Conservation (phyloP, 768 basidiomycete genomes). For the Lactarius hatsudake region DNA sequence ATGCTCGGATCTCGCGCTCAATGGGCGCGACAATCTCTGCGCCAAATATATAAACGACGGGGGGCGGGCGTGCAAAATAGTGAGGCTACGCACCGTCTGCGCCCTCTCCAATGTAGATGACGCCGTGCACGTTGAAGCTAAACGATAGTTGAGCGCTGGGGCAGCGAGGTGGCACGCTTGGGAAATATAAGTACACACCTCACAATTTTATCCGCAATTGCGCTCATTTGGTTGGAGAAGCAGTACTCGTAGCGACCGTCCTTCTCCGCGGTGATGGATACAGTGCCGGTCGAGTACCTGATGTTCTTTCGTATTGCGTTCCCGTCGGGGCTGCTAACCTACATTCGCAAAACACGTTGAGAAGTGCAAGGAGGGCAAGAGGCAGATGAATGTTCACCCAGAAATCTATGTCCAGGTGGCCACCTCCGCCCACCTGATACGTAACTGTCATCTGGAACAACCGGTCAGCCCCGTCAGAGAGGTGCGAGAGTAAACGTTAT, state of each 20-base stretch:
- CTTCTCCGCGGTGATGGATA: slow-evolving; percentile 80
- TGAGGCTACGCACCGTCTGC: slow-evolving; percentile 70
- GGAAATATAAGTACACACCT: slow-evolving; percentile 50
- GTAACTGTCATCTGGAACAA: slow-evolving; percentile 90
- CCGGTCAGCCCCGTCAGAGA: neutral
- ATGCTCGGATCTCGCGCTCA: slow-evolving; percentile 87
- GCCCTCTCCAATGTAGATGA: slow-evolving; percentile 72
- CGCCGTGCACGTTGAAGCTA: slow-evolving; percentile 98
- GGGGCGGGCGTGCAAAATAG: neutral
- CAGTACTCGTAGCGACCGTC: slow-evolving; percentile 94
- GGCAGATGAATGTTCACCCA: slow-evolving; percentile 54
- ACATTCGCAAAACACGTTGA: slow-evolving; percentile 35
- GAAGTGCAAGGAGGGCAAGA: neutral
- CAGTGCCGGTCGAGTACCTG: slow-evolving; percentile 84
- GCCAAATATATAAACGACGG: slow-evolving; percentile 13
- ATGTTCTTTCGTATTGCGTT: slow-evolving; percentile 72
- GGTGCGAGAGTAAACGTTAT: neutral
- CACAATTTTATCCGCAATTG: slow-evolving; percentile 92
- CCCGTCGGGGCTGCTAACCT: slow-evolving; percentile 81
- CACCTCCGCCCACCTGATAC: slow-evolving; percentile 97
- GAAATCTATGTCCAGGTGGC: slow-evolving; percentile 96
- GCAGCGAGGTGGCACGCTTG: neutral
- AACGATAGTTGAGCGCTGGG: slow-evolving; percentile 13
- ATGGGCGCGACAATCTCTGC: slow-evolving; percentile 88
- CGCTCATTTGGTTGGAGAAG: slow-evolving; percentile 99